Evolutionary conservation across 1,139 yeast genomes (phyloP), one percentile per base, ranked within the genome.

Genomic region (Kurtzmaniella natalensis): DNA sequence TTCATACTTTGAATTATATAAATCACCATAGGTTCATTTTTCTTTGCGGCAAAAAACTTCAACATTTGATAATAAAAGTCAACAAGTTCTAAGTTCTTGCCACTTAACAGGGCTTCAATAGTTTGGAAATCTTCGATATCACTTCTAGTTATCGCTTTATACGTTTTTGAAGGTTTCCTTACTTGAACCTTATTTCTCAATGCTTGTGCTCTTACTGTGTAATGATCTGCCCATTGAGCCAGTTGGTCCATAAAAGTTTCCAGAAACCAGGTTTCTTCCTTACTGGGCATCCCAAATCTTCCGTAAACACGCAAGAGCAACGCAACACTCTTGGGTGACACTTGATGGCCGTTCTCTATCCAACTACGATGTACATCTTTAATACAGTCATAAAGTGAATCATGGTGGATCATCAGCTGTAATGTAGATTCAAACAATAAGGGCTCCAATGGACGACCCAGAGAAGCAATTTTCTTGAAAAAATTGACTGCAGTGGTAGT

Each of bases 321-420:
- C 1, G 59, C 51, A 36, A 66, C 44, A 11, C 59, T 48, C 36
- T 49, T 48, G 3, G 61, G 59, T 21, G 53, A 45, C 4, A 68
- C 61, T 8, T 46, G 31, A 8, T 45, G 46, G 25, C 18, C 42
- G 31, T 56, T 50, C 25, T 11, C 8, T 6, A 6, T 14, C 37
- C 37, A 35, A 7, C 21, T 7, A 14, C 8, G 19, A 7, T 20
- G 22, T 13, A 35, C 18, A 11, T 23, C 23, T 13, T 20, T 21
- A 14, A 35, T 16, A 24, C 58, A 56, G 22, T 64, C 69, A 39
- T 63, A 64, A 8, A 65, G 36, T 2, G 67, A 49, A 28, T 56
- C 65, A 6, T 52, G 56, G 22, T 46, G 44, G 3, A 58, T 46
- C 32, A 64, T 48, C 35, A 53, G 55, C 19, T 37, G 34, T 5